A percentile compares a stretch with the other conserved stretches of the same genome.
Evolutionary conservation across 139 green algal species (phyloP).

Genomic region (Yamagishiella unicocca): DNA sequence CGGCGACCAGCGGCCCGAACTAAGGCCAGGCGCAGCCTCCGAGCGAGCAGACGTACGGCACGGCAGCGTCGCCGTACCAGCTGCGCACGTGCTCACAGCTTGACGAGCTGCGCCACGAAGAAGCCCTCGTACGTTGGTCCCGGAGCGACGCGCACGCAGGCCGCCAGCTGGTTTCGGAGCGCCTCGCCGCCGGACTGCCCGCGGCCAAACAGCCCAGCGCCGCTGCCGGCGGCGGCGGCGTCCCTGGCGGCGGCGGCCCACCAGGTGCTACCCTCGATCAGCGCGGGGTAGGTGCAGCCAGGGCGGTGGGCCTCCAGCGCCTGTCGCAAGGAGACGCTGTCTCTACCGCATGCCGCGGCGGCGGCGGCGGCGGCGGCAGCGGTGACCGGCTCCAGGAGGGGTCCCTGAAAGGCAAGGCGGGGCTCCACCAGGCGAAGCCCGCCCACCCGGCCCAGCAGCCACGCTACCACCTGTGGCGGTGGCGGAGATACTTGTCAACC

Average conservation of each 20-base stretch:
- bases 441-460: conserved; percentile 5
- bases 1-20: no score
- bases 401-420: not conserved
- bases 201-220: not conserved
- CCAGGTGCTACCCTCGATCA: not conserved
- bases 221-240: not conserved
- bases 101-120: conserved; percentile 11
- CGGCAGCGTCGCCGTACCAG: no score
- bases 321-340: not conserved
- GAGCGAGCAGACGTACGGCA: no score
- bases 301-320: conserved; percentile 23
- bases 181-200: not conserved
- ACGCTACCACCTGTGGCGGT: conserved; percentile 3
- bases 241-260: not conserved
- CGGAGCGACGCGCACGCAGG: conserved; percentile 29
- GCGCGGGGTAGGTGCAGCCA: not conserved
- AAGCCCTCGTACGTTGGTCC: conserved; percentile 32
- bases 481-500: no score
- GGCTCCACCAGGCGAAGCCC: conserved; percentile 9
- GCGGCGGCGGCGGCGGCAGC: not conserved
- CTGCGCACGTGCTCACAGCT: conserved; percentile 9
- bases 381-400: not conserved
- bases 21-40: no score
- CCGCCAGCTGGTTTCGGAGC: not conserved
- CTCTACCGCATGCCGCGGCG: not conserved